Conservation (phyloP, 169 alveolate species). For the Nephromyces sp. region DNA sequence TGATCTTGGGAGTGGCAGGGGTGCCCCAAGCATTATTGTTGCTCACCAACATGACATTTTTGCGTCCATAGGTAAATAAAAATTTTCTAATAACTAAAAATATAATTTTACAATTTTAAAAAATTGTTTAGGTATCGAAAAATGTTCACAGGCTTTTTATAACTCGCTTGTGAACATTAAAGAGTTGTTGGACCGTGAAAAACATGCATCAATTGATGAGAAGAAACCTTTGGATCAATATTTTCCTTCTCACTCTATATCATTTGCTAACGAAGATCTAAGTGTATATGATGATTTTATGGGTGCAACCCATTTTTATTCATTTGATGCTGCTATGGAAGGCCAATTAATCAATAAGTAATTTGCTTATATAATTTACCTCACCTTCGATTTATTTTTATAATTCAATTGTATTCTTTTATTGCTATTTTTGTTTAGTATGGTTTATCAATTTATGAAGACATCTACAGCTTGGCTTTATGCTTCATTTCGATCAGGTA, state of each 20-base stretch:
- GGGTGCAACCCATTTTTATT: slow-evolving; percentile 69
- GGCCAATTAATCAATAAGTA: slow-evolving; percentile 60
- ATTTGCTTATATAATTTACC: no score
- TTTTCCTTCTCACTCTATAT: slow-evolving; percentile 27
- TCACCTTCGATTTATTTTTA: no score
- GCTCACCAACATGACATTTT: slow-evolving; percentile 26
- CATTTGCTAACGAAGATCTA: slow-evolving; percentile 63
- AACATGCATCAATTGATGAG: neutral
- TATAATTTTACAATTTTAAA: no score
- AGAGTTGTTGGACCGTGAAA: neutral
- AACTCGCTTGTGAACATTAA: neutral
- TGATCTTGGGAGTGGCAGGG: slow-evolving; percentile 73
- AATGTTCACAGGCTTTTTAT: neutral
- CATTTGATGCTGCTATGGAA: slow-evolving; percentile 75
- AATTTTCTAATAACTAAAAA: neutral
- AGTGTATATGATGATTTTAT: slow-evolving; percentile 53
- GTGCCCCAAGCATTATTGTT: slow-evolving; percentile 56
- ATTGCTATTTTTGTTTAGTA: neutral
- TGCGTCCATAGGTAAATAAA: slow-evolving; percentile 5
- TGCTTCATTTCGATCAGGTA: neutral
- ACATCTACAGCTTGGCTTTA: neutral
- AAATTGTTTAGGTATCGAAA: neutral
- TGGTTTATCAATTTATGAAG: neutral
- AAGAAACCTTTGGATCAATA: neutral
- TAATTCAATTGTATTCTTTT: no score